phyloP scores from a whole-genome alignment of 2,329 filamentous ascomycete genomes.

The Graphilbum fragrans region DNA sequence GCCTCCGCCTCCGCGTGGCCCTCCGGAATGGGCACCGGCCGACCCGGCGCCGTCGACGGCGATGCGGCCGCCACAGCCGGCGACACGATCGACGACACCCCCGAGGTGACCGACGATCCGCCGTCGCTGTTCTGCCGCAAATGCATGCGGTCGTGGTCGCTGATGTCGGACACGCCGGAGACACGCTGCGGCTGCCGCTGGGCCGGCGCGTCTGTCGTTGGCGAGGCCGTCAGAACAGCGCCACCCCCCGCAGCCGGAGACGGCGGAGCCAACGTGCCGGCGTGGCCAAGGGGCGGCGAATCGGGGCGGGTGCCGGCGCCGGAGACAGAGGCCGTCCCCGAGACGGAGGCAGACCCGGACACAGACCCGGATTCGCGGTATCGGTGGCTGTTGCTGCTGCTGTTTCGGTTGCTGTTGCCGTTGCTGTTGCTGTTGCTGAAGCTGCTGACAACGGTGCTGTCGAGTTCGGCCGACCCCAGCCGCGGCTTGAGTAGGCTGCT shows the following conservation, averaged over 20 bases:
- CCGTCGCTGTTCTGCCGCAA: conserved; percentile 29
- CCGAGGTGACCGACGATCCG: conserved; percentile 16
- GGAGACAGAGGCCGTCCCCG: background rate
- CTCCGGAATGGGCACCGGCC: background rate
- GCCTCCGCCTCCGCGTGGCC: background rate
- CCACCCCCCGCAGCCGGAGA: conserved; percentile 1
- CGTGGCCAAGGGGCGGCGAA: background rate
- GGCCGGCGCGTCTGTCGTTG: background rate
- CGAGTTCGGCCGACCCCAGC: conserved; percentile 12
- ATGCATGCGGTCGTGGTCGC: conserved; percentile 26
- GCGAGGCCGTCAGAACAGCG: conserved; percentile 1
- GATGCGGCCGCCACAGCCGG: background rate
- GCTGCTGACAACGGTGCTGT: conserved; percentile 14
- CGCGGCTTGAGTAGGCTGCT: background rate
- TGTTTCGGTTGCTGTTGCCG: conserved; percentile 14
- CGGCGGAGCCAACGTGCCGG: background rate
- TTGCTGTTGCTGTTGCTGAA: conserved; percentile 17
- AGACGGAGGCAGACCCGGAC: too few species aligned
- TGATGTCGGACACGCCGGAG: conserved; percentile 28
- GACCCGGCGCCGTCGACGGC: background rate
- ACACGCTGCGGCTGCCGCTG: conserved; percentile 10
- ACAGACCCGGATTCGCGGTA: too few species aligned
- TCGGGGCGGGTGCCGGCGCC: background rate
- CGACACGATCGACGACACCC: conserved; percentile 7
- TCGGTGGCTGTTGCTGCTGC: background rate